These are phyloP conservation scores for Pythium biforme DNA, from an alignment of 352 stramenopile genomes.

Conservation along the genomic window DNA sequence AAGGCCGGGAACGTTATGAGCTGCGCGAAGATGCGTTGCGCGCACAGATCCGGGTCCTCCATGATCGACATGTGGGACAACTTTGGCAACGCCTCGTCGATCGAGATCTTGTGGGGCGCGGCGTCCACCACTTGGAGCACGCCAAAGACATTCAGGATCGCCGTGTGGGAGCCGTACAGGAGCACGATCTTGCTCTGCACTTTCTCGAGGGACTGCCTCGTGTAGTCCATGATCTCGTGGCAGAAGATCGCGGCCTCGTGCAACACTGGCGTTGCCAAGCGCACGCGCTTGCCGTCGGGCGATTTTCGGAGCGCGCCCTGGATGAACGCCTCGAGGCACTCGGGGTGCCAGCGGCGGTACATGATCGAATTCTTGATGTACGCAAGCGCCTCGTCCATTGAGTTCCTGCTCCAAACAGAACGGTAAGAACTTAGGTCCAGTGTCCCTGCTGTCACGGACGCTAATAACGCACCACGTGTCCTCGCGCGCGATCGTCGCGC, in stretches of 20 bases:
- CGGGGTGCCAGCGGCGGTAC: slow-evolving; percentile 6
- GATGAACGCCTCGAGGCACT: slow-evolving; percentile 11
- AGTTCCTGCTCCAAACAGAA: background rate
- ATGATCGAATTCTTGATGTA: slow-evolving; percentile 9
- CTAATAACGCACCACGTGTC: slow-evolving; percentile 9
- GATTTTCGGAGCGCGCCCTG: background rate
- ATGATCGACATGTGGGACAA: slow-evolving; percentile 6
- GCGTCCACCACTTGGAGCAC: background rate
- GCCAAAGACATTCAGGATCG: slow-evolving; percentile 3
- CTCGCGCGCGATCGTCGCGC: background rate
- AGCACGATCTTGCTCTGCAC: slow-evolving; percentile 6
- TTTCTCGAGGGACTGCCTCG: background rate
- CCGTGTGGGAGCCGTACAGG: slow-evolving; percentile 6
- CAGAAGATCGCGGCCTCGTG: slow-evolving; percentile 23
- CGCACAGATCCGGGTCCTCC: slow-evolving; percentile 14
- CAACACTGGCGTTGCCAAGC: slow-evolving; percentile 10
- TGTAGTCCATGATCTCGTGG: slow-evolving; percentile 8
- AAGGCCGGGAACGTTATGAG: slow-evolving; percentile 4
- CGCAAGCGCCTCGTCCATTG: slow-evolving; percentile 2
- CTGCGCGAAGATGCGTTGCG: slow-evolving; percentile 1
- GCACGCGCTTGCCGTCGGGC: background rate
- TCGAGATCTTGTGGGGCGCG: background rate
- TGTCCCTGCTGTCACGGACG: too few relatives aligned
- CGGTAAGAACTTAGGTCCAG: background rate
- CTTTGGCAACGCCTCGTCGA: background rate